A percentile compares a stretch with the other conserved stretches of the same genome.
Conservation (phyloP, 768 basidiomycete genomes). For the Naganishia kalamii region DNA sequence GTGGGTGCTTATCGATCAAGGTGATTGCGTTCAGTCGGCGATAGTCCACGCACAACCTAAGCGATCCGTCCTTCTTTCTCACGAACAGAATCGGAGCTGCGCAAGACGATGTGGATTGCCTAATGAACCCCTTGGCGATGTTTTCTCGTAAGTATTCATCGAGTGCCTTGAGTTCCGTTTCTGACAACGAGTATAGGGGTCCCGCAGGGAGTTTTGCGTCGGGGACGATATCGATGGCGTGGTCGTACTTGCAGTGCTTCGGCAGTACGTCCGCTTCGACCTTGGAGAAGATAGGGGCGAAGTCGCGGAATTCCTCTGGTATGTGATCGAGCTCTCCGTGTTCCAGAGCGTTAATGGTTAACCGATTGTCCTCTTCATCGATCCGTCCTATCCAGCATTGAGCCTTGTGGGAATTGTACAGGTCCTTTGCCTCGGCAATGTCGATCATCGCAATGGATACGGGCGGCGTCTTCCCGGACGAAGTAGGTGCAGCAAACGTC, state of each 20-base stretch:
- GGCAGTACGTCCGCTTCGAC: conserved; percentile 25
- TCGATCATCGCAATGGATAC: too few relatives aligned
- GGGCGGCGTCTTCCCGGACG: too few relatives aligned
- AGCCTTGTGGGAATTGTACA: too few relatives aligned
- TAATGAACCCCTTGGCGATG: conserved; percentile 25
- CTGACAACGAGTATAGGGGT: conserved; percentile 30
- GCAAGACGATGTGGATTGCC: conserved; percentile 22
- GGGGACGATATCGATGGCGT: conserved; percentile 26
- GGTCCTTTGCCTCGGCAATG: too few relatives aligned
- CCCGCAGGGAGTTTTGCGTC: conserved; percentile 23
- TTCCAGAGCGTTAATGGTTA: too few relatives aligned
- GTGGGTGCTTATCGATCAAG: conserved; percentile 10
- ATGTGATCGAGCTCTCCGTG: not conserved
- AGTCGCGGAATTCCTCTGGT: conserved; percentile 22
- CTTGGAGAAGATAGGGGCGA: conserved; percentile 25
- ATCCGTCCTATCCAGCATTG: too few relatives aligned
- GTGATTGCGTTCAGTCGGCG: conserved; percentile 59
- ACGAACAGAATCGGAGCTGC: conserved; percentile 36
- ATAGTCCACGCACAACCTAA: conserved; percentile 32
- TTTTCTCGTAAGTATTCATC: conserved; percentile 30
- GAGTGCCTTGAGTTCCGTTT: conserved; percentile 26
- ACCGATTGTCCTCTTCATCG: too few relatives aligned
- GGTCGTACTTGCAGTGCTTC: conserved; percentile 28
- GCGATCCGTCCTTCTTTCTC: conserved; percentile 29
- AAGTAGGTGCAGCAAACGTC: too few relatives aligned